A percentile compares a stretch with the other conserved stretches of the same genome.
These are phyloP conservation scores for Daldinia eschscholtzii DNA, from an alignment of 2,329 filamentous ascomycete species.

Conservation along the genomic window DNA sequence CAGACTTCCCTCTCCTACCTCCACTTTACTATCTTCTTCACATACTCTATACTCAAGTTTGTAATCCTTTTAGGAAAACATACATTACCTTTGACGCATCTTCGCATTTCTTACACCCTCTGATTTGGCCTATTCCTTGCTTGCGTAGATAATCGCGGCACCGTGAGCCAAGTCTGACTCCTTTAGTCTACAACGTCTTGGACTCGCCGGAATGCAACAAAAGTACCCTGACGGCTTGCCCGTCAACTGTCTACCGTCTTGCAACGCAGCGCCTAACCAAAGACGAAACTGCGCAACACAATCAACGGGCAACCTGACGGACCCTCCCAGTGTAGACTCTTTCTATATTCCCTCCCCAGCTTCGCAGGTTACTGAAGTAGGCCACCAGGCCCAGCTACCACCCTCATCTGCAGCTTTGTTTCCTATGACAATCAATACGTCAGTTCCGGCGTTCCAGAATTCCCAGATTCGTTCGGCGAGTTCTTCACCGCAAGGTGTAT, in stretches of 20 bases:
- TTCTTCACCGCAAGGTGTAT: conserved; percentile 46
- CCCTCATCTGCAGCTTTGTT: conserved; percentile 29
- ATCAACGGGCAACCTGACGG: conserved; percentile 39
- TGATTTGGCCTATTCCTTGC: conserved; percentile 17
- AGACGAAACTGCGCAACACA: conserved; percentile 45
- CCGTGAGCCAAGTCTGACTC: conserved; percentile 22
- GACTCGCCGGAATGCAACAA: conserved; percentile 43
- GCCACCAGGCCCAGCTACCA: conserved; percentile 31
- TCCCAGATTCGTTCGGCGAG: conserved; percentile 43
- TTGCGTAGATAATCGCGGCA: conserved; percentile 12
- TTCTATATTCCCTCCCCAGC: conserved; percentile 41
- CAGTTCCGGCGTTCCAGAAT: conserved; percentile 39
- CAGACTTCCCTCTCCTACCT: background rate
- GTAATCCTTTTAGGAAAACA: background rate
- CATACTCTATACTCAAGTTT: background rate
- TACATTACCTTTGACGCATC: background rate
- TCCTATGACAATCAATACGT: conserved; percentile 28
- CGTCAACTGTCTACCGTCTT: conserved; percentile 42
- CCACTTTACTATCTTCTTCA: background rate
- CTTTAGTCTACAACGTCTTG: conserved; percentile 11
- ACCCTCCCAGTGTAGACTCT: conserved; percentile 29
- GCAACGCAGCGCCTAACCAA: conserved; percentile 26
- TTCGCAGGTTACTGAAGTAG: conserved; percentile 37
- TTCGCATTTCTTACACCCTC: background rate
- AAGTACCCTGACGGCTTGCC: conserved; percentile 44